Percentiles rank a stretch among this genome's conserved stretches.
These are phyloP conservation scores for Phyllosticta citriasiana DNA, from an alignment of 2,329 filamentous ascomycete genomes.

Conservation along the genomic window DNA sequence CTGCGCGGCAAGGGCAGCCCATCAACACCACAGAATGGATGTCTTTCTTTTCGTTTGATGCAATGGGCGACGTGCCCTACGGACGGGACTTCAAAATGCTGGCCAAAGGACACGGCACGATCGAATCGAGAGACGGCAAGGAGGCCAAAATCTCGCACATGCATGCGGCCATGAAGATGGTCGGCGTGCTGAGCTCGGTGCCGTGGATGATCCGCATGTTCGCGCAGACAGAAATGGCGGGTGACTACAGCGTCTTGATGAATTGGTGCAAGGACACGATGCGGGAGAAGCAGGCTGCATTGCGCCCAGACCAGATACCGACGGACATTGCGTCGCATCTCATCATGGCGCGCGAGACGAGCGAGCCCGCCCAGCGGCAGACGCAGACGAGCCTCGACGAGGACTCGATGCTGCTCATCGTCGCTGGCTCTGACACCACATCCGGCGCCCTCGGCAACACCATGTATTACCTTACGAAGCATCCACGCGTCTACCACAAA, in stretches of 20 bases:
- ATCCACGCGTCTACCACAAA: slow-evolving; percentile 1
- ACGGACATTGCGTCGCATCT: slow-evolving; percentile 33
- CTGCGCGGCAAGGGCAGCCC: slow-evolving; percentile 14
- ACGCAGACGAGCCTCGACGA: slow-evolving; percentile 18
- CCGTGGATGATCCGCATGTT: slow-evolving; percentile 29
- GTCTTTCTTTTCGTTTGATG: slow-evolving; percentile 37
- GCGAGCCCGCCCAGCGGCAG: slow-evolving; percentile 26
- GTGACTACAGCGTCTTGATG: neutral
- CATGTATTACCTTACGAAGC: slow-evolving; percentile 15
- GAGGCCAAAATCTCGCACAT: slow-evolving; percentile 12
- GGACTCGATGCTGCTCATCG: slow-evolving; percentile 24
- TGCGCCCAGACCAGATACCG: slow-evolving; percentile 18
- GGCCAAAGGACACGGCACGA: slow-evolving; percentile 15
- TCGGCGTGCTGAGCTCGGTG: slow-evolving; percentile 24
- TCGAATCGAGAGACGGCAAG: slow-evolving; percentile 19
- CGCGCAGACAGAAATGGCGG: neutral
- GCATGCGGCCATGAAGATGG: slow-evolving; percentile 25
- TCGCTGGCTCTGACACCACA: slow-evolving; percentile 18
- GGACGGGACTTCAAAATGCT: slow-evolving; percentile 33
- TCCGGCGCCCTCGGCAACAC: neutral
- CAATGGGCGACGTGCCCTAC: slow-evolving; percentile 39
- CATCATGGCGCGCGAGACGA: slow-evolving; percentile 28
- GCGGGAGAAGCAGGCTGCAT: slow-evolving; percentile 3
- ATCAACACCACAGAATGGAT: slow-evolving; percentile 24
- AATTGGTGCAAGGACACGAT: neutral